Percentiles rank a stretch among this genome's conserved stretches.
phyloP scores from a whole-genome alignment of 208 protist genomes.

The Leishmania braziliensis region DNA sequence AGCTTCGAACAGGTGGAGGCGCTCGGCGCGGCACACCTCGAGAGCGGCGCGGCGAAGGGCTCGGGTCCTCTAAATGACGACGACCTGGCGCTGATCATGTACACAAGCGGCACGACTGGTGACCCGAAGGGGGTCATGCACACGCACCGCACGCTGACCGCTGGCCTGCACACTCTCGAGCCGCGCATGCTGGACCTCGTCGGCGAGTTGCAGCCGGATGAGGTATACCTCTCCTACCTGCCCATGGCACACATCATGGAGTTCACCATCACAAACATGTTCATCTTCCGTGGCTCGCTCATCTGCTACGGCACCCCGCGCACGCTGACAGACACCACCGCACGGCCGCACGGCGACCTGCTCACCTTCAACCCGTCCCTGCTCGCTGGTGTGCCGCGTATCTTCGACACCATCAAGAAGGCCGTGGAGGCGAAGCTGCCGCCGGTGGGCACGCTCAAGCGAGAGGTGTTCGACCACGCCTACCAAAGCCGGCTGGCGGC shows the following conservation, averaged over 20 bases:
- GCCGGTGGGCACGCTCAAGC: slow-evolving; percentile 64
- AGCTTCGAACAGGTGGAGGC: slow-evolving; percentile 63
- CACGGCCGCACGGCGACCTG: slow-evolving; percentile 84
- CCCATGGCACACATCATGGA: slow-evolving; percentile 95
- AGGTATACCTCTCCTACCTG: slow-evolving; percentile 89
- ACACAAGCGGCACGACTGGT: slow-evolving; percentile 90
- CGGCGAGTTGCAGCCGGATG: slow-evolving; percentile 10
- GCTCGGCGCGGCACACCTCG: slow-evolving; percentile 26
- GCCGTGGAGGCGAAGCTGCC: slow-evolving; percentile 80
- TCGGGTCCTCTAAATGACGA: slow-evolving; percentile 31
- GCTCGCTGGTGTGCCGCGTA: slow-evolving; percentile 84
- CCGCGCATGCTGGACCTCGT: slow-evolving; percentile 28
- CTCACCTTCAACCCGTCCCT: slow-evolving; percentile 74
- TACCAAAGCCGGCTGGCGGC: slow-evolving; percentile 66
- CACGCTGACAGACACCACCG: slow-evolving; percentile 76
- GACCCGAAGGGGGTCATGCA: slow-evolving; percentile 91
- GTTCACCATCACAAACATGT: slow-evolving; percentile 72
- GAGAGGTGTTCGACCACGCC: slow-evolving; percentile 70
- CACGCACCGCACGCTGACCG: slow-evolving; percentile 70
- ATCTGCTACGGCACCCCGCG: slow-evolving; percentile 80
- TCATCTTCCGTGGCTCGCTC: slow-evolving; percentile 67
- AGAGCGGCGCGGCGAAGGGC: slow-evolving; percentile 43
- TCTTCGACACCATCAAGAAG: slow-evolving; percentile 87
- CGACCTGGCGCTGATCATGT: slow-evolving; percentile 54
- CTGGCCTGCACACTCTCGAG: slow-evolving; percentile 54